Percentiles rank a stretch among this genome's conserved stretches.
Conservation (phyloP, 257 asterid species). For the Perilla frutescens region DNA sequence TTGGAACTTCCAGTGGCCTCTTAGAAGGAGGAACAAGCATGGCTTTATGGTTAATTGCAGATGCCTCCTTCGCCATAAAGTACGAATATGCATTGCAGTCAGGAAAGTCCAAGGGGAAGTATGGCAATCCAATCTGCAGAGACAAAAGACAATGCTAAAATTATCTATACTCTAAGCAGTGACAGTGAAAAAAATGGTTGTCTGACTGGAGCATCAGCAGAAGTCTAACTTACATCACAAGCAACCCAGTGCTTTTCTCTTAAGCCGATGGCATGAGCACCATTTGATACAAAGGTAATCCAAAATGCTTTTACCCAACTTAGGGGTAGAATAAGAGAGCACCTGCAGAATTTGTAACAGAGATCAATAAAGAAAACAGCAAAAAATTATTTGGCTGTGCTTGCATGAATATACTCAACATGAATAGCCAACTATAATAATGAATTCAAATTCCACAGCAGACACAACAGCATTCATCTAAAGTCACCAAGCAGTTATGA, state of each 20-base stretch:
- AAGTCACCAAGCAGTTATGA: background rate
- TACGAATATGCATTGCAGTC: constrained; percentile 71
- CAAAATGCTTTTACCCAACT: constrained; percentile 89
- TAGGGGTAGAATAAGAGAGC: constrained; percentile 80
- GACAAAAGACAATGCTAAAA: constrained; percentile 8
- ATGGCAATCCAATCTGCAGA: constrained; percentile 78
- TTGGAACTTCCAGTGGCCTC: constrained; percentile 57
- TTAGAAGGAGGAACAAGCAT: constrained; percentile 55
- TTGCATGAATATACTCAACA: background rate
- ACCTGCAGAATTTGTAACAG: constrained; percentile 54
- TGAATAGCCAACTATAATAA: background rate
- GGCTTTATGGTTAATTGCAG: constrained; percentile 46
- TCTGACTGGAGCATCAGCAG: background rate
- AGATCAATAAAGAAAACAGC: constrained; percentile 19
- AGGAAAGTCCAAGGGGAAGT: constrained; percentile 81
- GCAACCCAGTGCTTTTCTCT: constrained; percentile 87
- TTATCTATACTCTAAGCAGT: background rate
- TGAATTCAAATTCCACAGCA: constrained; percentile 11
- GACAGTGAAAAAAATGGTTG: background rate
- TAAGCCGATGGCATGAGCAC: constrained; percentile 86
- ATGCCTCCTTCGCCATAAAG: constrained; percentile 59
- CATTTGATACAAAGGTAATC: constrained; percentile 60
- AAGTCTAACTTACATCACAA: constrained; percentile 59
- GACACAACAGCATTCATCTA: background rate
- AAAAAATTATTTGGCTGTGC: constrained; percentile 20